phyloP scores from a whole-genome alignment of 495 filamentous ascomycete species.

The Neurospora sp. region DNA sequence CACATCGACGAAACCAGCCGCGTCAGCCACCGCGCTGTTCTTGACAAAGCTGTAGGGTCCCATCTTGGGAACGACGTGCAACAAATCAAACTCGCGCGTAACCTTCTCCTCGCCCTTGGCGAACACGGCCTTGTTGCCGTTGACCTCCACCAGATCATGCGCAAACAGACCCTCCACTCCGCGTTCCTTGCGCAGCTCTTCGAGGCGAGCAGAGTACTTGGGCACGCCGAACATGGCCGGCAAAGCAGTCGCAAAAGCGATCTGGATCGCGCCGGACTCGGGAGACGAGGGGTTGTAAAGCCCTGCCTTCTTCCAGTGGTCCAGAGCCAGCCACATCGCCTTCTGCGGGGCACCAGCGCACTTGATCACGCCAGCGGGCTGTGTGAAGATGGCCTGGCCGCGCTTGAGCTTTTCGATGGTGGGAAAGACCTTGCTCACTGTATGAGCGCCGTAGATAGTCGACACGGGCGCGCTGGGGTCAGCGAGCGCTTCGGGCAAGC shows the following conservation, averaged over 20 bases:
- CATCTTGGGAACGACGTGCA: slow-evolving; percentile 56
- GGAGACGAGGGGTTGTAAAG: slow-evolving; percentile 40
- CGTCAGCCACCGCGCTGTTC: slow-evolving; percentile 46
- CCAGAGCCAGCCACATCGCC: slow-evolving; percentile 60
- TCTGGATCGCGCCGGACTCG: slow-evolving; percentile 40
- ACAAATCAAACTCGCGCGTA: slow-evolving; percentile 44
- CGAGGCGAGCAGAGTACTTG: slow-evolving; percentile 54
- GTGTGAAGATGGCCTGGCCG: slow-evolving; percentile 58
- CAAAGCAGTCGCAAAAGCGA: slow-evolving; percentile 52
- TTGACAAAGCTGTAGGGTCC: slow-evolving; percentile 50
- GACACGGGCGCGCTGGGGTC: slow-evolving; percentile 48
- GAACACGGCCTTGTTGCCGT: slow-evolving; percentile 45
- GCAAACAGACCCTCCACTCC: slow-evolving; percentile 57
- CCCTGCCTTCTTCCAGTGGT: slow-evolving; percentile 52
- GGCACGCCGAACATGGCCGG: slow-evolving; percentile 59
- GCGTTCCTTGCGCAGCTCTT: slow-evolving; percentile 50
- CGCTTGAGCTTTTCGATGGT: slow-evolving; percentile 44
- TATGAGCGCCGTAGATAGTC: slow-evolving; percentile 54
- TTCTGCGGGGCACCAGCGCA: slow-evolving; percentile 65
- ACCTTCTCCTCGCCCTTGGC: slow-evolving; percentile 36
- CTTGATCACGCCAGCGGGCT: slow-evolving; percentile 55
- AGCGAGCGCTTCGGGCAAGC: slow-evolving; percentile 49
- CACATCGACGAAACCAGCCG: slow-evolving; percentile 55
- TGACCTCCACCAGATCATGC: slow-evolving; percentile 53
- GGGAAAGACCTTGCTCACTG: slow-evolving; percentile 46